These are phyloP conservation scores for Phytopythium oedochilum DNA, from an alignment of 352 stramenopile genomes.

Conservation along the genomic window DNA sequence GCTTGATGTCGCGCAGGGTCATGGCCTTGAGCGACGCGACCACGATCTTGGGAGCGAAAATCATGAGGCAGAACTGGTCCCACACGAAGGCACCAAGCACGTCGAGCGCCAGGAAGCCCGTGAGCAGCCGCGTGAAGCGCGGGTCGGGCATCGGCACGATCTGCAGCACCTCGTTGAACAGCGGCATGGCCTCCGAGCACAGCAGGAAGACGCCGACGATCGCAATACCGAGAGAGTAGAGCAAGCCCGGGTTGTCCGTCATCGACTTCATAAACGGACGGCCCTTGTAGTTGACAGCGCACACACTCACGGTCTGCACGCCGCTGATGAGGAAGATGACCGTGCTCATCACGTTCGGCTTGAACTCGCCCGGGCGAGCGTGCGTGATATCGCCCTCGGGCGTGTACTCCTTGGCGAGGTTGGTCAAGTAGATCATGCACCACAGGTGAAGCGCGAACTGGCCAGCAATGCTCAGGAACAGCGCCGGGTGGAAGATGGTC, in stretches of 20 bases:
- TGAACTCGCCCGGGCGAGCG: slow-evolving; percentile 90
- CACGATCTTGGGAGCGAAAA: slow-evolving; percentile 88
- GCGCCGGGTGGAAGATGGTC: slow-evolving; percentile 93
- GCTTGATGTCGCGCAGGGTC: slow-evolving; percentile 71
- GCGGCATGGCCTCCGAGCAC: slow-evolving; percentile 88
- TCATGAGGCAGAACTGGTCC: slow-evolving; percentile 79
- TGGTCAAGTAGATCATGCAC: slow-evolving; percentile 91
- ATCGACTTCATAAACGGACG: slow-evolving; percentile 98
- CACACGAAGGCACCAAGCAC: slow-evolving; percentile 84
- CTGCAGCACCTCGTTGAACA: slow-evolving; percentile 91
- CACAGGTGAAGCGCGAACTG: slow-evolving; percentile 96
- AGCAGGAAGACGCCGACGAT: slow-evolving; percentile 89
- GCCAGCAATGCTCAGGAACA: slow-evolving; percentile 92
- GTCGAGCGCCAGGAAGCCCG: slow-evolving; percentile 74
- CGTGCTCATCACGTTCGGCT: slow-evolving; percentile 98
- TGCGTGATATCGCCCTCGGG: slow-evolving; percentile 71
- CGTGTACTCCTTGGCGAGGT: slow-evolving; percentile 90
- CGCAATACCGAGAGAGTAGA: slow-evolving; percentile 87
- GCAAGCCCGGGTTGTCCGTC: slow-evolving; percentile 94
- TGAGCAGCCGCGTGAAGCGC: slow-evolving; percentile 78
- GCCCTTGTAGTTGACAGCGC: slow-evolving; percentile 98
- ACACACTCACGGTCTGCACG: slow-evolving; percentile 96
- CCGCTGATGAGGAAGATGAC: slow-evolving; percentile 97
- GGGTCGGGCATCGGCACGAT: slow-evolving; percentile 90
- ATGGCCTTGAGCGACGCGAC: slow-evolving; percentile 69